Conservation (phyloP, 768 basidiomycete genomes). For the Austroboletus festivus region DNA sequence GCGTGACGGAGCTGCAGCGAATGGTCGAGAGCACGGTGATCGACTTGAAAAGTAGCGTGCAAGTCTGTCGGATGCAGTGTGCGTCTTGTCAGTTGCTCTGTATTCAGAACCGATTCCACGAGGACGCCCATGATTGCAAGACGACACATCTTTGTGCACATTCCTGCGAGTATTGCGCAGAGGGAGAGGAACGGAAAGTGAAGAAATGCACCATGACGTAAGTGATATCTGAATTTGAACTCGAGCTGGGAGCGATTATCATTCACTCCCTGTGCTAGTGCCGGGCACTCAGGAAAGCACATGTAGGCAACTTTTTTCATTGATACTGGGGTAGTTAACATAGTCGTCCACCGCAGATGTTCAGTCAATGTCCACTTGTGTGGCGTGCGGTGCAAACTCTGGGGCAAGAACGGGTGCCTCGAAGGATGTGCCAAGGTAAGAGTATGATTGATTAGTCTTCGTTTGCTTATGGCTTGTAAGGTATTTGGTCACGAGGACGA, state of each 20-base stretch:
- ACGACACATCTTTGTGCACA: conserved; percentile 47
- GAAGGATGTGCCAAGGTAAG: conserved; percentile 50
- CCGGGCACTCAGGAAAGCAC: conserved; percentile 54
- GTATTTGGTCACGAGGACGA: conserved; percentile 44
- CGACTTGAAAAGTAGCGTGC: conserved; percentile 45
- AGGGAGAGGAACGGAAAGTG: conserved; percentile 22
- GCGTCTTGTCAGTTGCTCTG: conserved; percentile 48
- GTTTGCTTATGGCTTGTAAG: conserved; percentile 25
- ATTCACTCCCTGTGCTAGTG: conserved; percentile 36
- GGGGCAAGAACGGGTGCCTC: conserved; percentile 49
- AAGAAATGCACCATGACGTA: conserved; percentile 46
- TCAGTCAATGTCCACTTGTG: conserved; percentile 51
- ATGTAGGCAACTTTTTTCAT: conserved; percentile 39
- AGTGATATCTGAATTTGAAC: conserved; percentile 17
- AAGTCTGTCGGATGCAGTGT: conserved; percentile 51
- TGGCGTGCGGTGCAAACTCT: conserved; percentile 46
- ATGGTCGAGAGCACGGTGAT: conserved; percentile 41
- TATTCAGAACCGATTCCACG: conserved; percentile 45
- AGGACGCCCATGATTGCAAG: conserved; percentile 45
- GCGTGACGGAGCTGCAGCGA: conserved; percentile 43
- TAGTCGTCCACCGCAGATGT: conserved; percentile 38
- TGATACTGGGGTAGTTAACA: background rate
- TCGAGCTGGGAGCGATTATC: background rate
- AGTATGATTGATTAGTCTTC: background rate
- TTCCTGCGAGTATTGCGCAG: conserved; percentile 39